phyloP scores from a whole-genome alignment of 2,329 filamentous ascomycete genomes.

The Metarhizium robertsii region DNA sequence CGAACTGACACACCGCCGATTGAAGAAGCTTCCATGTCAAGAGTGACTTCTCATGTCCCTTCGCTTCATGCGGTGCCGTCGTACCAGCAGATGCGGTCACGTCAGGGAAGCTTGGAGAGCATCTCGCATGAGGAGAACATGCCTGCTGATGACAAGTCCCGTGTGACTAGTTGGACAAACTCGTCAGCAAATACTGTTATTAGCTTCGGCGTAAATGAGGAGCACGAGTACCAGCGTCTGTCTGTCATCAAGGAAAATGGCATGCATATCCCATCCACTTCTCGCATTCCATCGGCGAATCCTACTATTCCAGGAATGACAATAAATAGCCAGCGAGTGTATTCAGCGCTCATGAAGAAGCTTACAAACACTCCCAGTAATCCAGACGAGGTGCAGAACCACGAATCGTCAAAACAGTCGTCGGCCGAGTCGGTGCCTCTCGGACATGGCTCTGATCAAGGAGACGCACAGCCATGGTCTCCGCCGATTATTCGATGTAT shows the following conservation, averaged over 20 bases:
- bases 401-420: not conserved
- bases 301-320: slow-evolving; percentile 14
- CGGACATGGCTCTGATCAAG: slow-evolving; percentile 9
- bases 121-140: slow-evolving; percentile 28
- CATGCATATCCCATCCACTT: slow-evolving; percentile 27
- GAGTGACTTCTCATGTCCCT: slow-evolving; percentile 38
- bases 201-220: slow-evolving; percentile 27
- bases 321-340: slow-evolving; percentile 50
- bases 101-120: slow-evolving; percentile 46
- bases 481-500: slow-evolving; percentile 24
- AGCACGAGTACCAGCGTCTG: slow-evolving; percentile 47
- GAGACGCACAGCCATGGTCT: slow-evolving; percentile 10
- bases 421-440: slow-evolving; percentile 5
- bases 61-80: slow-evolving; percentile 39
- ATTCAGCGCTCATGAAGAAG: slow-evolving; percentile 53
- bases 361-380: slow-evolving; percentile 30
- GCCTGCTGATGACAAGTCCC: slow-evolving; percentile 43
- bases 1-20: slow-evolving; percentile 24
- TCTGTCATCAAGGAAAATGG: slow-evolving; percentile 55
- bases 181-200: slow-evolving; percentile 49
- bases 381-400: slow-evolving; percentile 4
- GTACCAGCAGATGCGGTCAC: slow-evolving; percentile 38
- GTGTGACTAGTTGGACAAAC: slow-evolving; percentile 64
- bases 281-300: slow-evolving; percentile 6
- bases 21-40: slow-evolving; percentile 36